Conservation (phyloP, 2,329 filamentous ascomycete species). For the Gaeumannomyces tritici region DNA sequence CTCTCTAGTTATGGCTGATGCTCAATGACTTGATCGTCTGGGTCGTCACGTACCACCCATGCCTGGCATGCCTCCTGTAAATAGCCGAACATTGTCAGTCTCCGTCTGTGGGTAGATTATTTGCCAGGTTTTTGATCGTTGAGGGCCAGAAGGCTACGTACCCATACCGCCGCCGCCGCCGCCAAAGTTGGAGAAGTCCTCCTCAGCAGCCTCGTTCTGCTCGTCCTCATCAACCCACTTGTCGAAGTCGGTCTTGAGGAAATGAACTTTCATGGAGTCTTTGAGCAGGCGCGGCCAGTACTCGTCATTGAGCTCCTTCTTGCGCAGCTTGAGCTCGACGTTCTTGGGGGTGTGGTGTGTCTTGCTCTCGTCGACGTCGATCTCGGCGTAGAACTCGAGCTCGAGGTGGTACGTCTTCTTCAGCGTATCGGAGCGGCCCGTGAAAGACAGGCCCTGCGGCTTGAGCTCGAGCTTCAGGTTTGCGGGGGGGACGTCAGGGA, state of each 20-base stretch:
- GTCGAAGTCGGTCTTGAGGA: constrained; percentile 94
- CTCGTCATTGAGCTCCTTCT: constrained; percentile 92
- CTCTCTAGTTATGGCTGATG: not conserved
- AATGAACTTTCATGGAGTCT: constrained; percentile 82
- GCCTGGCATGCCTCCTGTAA: constrained; percentile 43
- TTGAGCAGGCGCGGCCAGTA: constrained; percentile 96
- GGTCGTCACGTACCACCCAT: constrained; percentile 33
- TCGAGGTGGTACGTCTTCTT: constrained; percentile 82
- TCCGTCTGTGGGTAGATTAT: not conserved
- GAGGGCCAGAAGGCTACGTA: constrained; percentile 30
- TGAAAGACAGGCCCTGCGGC: constrained; percentile 68
- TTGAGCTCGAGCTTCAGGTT: constrained; percentile 78
- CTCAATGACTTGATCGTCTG: not conserved
- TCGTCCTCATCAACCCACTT: constrained; percentile 99
- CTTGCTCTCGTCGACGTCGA: constrained; percentile 77
- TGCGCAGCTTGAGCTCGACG: constrained; percentile 79
- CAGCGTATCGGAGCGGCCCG: constrained; percentile 71
- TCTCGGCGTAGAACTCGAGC: constrained; percentile 82
- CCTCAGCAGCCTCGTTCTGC: constrained; percentile 81
- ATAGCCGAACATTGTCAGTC: constrained; percentile 9
- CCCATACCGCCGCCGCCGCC: no score
- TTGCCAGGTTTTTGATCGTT: not conserved
- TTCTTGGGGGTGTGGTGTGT: constrained; percentile 82
- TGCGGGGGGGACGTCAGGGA: constrained; percentile 69
- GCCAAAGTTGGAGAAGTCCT: constrained; percentile 62